phyloP scores from a whole-genome alignment of 352 stramenopile species.

The Pythium scleroteichum region DNA sequence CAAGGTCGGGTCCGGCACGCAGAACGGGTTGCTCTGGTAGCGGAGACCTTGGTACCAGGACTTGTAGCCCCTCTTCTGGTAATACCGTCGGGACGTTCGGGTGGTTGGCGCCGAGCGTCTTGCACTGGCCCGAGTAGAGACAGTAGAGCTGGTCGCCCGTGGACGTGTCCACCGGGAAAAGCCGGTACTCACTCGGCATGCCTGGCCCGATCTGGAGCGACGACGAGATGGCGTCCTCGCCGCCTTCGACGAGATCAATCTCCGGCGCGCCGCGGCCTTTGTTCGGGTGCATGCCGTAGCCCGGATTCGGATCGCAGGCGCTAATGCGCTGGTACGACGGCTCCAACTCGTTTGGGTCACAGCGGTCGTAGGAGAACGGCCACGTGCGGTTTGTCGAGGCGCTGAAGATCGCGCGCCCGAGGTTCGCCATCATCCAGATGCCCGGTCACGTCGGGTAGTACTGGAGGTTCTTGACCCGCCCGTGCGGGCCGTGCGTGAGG shows the following conservation, averaged over 20 bases:
- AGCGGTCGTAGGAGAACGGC: slow-evolving; percentile 88
- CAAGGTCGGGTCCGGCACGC: slow-evolving; percentile 10
- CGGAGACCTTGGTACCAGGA: slow-evolving; percentile 56
- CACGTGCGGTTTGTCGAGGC: slow-evolving; percentile 51
- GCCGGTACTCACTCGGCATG: slow-evolving; percentile 51
- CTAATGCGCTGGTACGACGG: slow-evolving; percentile 77
- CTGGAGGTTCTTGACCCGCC: too few relatives aligned
- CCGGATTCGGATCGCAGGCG: slow-evolving; percentile 83
- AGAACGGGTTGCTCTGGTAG: slow-evolving; percentile 46
- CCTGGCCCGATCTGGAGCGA: slow-evolving; percentile 84
- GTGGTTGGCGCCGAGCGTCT: slow-evolving; percentile 39
- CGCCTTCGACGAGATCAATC: slow-evolving; percentile 93
- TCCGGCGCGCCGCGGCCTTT: slow-evolving; percentile 87
- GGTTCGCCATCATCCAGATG: too few relatives aligned
- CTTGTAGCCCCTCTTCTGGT: slow-evolving; percentile 38
- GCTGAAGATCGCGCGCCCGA: too few relatives aligned
- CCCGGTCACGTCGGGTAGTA: too few relatives aligned
- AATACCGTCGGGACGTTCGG: slow-evolving; percentile 35
- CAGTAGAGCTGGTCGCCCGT: slow-evolving; percentile 29
- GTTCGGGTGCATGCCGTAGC: slow-evolving; percentile 85
- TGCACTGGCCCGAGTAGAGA: slow-evolving; percentile 38
- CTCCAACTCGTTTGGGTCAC: slow-evolving; percentile 58
- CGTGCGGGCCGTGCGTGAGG: too few relatives aligned
- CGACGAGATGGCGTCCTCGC: slow-evolving; percentile 66
- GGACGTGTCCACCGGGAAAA: slow-evolving; percentile 42